phyloP scores from a whole-genome alignment of 2,329 filamentous ascomycete genomes.

The Fusarium solani-melongenae region DNA sequence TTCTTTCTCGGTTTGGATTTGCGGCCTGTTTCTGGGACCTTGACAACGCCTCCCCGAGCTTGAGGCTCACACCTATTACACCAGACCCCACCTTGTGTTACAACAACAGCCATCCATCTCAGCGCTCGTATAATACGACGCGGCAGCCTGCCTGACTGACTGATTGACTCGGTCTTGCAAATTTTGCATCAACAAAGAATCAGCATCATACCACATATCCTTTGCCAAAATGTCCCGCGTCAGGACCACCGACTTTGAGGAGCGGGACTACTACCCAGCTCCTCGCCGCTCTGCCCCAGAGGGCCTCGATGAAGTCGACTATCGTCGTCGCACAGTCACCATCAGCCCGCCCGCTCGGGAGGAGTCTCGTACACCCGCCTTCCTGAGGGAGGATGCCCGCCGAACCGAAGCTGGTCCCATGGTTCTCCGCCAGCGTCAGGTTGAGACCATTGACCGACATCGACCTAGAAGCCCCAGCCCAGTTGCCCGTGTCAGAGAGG shows the following conservation, averaged over 20 bases:
- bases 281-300: slow-evolving; percentile 51
- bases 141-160: slow-evolving; percentile 26
- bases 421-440: slow-evolving; percentile 65
- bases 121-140: slow-evolving; percentile 13
- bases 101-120: slow-evolving; percentile 21
- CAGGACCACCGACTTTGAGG: slow-evolving; percentile 56
- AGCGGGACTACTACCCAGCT: slow-evolving; percentile 56
- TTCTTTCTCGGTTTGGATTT: slow-evolving; percentile 20
- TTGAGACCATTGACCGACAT: slow-evolving; percentile 65
- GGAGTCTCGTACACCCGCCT: slow-evolving; percentile 60
- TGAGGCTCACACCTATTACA: slow-evolving; percentile 29
- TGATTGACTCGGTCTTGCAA: slow-evolving; percentile 10
- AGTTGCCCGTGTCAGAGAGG: slow-evolving; percentile 53
- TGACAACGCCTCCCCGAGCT: slow-evolving; percentile 24
- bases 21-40: slow-evolving; percentile 9
- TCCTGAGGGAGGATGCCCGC: slow-evolving; percentile 62
- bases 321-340: slow-evolving; percentile 46
- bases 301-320: slow-evolving; percentile 51
- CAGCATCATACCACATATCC: neutral
- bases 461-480: slow-evolving; percentile 59
- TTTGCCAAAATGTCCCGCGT: slow-evolving; percentile 42
- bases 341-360: slow-evolving; percentile 58
- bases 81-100: slow-evolving; percentile 32
- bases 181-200: slow-evolving; percentile 13
- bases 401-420: slow-evolving; percentile 61